Evolutionary conservation across 2,329 filamentous ascomycete species (phyloP), one percentile per base, ranked within the genome.

Genomic region (Colletotrichum chlorophyti): DNA sequence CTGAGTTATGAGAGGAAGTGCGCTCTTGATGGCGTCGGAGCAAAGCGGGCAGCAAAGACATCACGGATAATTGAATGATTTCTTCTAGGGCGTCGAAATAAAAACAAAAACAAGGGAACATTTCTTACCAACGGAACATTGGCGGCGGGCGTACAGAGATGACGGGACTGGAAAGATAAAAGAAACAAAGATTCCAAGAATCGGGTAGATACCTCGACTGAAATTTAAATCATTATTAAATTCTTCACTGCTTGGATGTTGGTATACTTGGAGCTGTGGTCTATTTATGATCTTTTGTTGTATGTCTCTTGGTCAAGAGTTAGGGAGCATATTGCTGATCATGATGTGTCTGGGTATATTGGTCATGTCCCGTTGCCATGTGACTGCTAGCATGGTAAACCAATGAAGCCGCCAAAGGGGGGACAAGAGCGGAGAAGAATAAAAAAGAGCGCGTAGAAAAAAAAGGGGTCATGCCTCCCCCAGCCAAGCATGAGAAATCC

Each of bases 301-400:
- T 12, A 19, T 38, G 35, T 19, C 15, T 38, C 23, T 38, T 12
- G 24, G 46, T 11, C 24, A 24, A 35, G 46, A 49, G 15, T n/a
- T n/a, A n/a, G n/a, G n/a, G 26, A n/a, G 40, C 34, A 32, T 12
- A 38, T 43, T 35, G 53, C 51, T 59, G 40, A 31, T 59, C 51
- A 59, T 55, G 38, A 59, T 45, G 34, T 59, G 15, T 59, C 17
- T 59, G 55, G 55, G 55, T 59, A 59, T 59, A 59, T 59, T 59
- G 37, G 27, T 59, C 43, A 43, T 59, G 38, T 55, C 51, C 55
- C 55, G 45, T 49, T 31, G n/a, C n/a, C n/a, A 32, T 45, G 43
- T 38, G 37, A 45, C 47, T 46, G 24, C 31, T 49, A 37, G 27
- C 51, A 41, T 43, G 21, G 8, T 17, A 27, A 37, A 32, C 43